Base-by-base conservation (phyloP, 306 rosid genomes). In the Cicer judaicum region DNA sequence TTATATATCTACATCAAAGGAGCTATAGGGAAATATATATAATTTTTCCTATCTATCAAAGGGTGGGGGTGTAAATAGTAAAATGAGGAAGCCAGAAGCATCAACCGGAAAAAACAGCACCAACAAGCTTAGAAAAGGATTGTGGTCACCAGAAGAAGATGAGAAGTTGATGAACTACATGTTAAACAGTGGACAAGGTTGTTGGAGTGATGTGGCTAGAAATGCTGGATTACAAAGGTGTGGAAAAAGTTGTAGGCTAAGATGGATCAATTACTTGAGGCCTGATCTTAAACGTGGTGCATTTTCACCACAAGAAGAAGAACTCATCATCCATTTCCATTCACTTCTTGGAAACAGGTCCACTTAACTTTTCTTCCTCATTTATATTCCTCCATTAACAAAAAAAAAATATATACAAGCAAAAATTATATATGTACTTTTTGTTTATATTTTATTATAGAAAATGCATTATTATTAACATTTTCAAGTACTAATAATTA, bases 121-220 rank as follows among this genome's bases (percentile, higher is more conserved):
- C 16, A 62, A 43, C 10, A 89, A 90, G 87, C 84, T 91, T 4
- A 84, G 97, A 53, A 94, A 91, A 78, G 98, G 98, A 1, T 84
- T 94, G 44, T 94, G 98, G 98, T 94, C 98, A 12, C 96, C 98
- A 1, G 98, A 94, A 52, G 98, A 94, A 79, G 98, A 94, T 48
- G 96, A 94, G n/a, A 94, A 88, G 75, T 84, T 94, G n/a, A 86
- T 88, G 88, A 90, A 74, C 61, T 91, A 89, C 70, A 91, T 94
- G 97, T 54, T 87, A 50, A 94, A 78, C 79, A 88, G 86, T 69
- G 98, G 95, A 34, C 97, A 87, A 78, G 97, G 98, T 43, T 94
- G 98, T 55, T 94, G 97, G 97, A 87, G 93, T 13, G 98, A 94
- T 10, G 96, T 94, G 9, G 98, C 98, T 0, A 84, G 93, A 81